Conservation (phyloP, 495 filamentous ascomycete genomes). For the Corynascus novoguineensis region DNA sequence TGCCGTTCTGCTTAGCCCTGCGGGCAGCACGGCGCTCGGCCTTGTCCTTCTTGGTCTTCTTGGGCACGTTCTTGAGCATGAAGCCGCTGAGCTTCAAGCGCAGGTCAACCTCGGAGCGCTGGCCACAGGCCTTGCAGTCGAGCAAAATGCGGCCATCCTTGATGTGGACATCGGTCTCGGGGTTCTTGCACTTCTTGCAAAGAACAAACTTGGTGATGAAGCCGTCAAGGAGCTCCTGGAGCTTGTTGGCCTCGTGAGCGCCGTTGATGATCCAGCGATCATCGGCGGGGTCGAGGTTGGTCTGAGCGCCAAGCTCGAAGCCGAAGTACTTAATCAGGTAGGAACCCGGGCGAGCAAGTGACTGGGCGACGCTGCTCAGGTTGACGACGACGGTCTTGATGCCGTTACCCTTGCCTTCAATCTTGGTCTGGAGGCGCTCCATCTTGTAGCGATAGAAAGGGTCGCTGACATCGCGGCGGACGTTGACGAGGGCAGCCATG, state of each 20-base stretch:
- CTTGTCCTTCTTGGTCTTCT: slow-evolving; percentile 93
- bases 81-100: slow-evolving; percentile 95
- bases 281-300: slow-evolving; percentile 92
- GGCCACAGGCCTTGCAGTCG: slow-evolving; percentile 98
- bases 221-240: slow-evolving; percentile 95
- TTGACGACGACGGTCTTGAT: slow-evolving; percentile 98
- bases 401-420: slow-evolving; percentile 98
- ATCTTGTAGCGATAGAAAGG: slow-evolving; percentile 99
- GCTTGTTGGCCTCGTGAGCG: slow-evolving; percentile 89
- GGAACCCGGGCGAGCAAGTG: slow-evolving; percentile 82
- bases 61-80: slow-evolving; percentile 89
- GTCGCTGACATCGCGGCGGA: slow-evolving; percentile 96
- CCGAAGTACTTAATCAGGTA: slow-evolving; percentile 99
- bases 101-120: slow-evolving; percentile 81
- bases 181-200: slow-evolving; percentile 99
- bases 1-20: slow-evolving; percentile 76
- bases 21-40: slow-evolving; percentile 81
- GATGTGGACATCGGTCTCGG: slow-evolving; percentile 91
- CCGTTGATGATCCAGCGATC: slow-evolving; percentile 99
- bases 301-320: slow-evolving; percentile 96
- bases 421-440: slow-evolving; percentile 96
- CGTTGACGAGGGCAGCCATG: slow-evolving; percentile 72
- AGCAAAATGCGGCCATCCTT: slow-evolving; percentile 85
- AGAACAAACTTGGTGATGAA: slow-evolving; percentile 98
- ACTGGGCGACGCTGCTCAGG: slow-evolving; percentile 87